phyloP scores from a whole-genome alignment of 2,329 filamentous ascomycete genomes.

The Fusarium nygamai region DNA sequence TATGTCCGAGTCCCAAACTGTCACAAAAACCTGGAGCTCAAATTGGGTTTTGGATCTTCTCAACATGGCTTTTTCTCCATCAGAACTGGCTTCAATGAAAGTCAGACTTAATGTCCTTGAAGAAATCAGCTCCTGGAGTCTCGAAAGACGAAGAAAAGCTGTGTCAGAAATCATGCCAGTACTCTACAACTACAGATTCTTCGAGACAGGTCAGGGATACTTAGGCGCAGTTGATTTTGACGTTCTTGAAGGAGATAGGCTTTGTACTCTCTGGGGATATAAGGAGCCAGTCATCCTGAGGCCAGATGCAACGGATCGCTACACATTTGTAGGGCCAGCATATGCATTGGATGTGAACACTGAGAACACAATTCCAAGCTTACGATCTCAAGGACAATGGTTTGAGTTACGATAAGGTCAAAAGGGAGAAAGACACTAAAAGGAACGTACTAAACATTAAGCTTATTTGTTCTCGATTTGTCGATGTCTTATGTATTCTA shows the following conservation, averaged over 20 bases:
- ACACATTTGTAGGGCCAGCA: neutral
- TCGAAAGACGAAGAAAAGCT: neutral
- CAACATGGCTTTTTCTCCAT: neutral
- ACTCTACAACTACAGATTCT: neutral
- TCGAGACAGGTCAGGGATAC: neutral
- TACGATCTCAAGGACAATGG: neutral
- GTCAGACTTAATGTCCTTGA: neutral
- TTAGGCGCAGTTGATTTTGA: neutral
- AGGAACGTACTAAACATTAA: neutral
- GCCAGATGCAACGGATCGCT: neutral
- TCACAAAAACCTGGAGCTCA: neutral
- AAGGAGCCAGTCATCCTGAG: neutral
- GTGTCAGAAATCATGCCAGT: neutral
- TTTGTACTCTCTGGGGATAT: neutral
- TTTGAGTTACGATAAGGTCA: neutral
- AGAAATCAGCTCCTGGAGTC: slow-evolving; percentile 1
- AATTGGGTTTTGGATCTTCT: neutral
- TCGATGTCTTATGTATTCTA: no score
- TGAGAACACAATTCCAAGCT: neutral
- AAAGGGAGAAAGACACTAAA: neutral
- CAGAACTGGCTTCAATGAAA: neutral
- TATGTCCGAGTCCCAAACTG: neutral
- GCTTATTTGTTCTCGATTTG: neutral
- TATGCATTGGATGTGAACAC: neutral
- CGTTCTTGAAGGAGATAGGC: neutral